These are phyloP conservation scores for Fusarium pilosicola DNA, from an alignment of 2,329 filamentous ascomycete genomes.

Conservation along the genomic window DNA sequence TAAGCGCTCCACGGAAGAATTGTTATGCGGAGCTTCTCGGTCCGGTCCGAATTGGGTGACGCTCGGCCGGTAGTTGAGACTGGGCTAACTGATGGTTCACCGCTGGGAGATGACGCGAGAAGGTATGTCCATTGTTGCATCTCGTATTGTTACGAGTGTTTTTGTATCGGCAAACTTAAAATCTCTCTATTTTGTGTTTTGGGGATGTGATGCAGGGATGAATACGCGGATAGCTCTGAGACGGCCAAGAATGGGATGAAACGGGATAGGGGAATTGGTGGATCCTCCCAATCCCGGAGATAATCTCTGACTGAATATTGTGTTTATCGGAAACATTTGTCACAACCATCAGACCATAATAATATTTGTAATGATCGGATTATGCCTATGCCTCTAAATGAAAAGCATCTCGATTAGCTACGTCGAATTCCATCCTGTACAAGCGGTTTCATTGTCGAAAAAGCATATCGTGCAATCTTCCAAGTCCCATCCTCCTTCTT, in stretches of 20 bases:
- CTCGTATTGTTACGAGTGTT: not conserved
- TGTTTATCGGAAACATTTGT: not conserved
- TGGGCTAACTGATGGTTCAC: not conserved
- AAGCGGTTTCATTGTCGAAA: not conserved
- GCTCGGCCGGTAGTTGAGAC: not conserved
- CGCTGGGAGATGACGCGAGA: not conserved
- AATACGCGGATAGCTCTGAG: not conserved
- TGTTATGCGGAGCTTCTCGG: not conserved
- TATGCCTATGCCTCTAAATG: rapidly evolving
- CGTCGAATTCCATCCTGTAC: not conserved
- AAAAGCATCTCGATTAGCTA: not conserved
- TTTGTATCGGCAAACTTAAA: not conserved
- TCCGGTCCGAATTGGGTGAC: conserved; percentile 13
- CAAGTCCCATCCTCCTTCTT: not conserved
- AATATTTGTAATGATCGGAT: too few relatives aligned
- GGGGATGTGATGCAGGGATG: not conserved
- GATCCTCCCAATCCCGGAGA: not conserved
- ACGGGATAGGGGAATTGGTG: not conserved
- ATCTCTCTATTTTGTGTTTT: not conserved
- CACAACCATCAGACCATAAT: rapidly evolving
- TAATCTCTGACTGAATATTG: rapidly evolving
- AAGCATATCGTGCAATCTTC: not conserved
- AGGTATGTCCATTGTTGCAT: not conserved
- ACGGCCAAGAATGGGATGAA: not conserved
- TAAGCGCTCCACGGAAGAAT: conserved; percentile 33